Percentiles rank a stretch among this genome's conserved stretches.
phyloP scores from a whole-genome alignment of 2,329 filamentous ascomycete species.

The Fusarium sarcochroum region DNA sequence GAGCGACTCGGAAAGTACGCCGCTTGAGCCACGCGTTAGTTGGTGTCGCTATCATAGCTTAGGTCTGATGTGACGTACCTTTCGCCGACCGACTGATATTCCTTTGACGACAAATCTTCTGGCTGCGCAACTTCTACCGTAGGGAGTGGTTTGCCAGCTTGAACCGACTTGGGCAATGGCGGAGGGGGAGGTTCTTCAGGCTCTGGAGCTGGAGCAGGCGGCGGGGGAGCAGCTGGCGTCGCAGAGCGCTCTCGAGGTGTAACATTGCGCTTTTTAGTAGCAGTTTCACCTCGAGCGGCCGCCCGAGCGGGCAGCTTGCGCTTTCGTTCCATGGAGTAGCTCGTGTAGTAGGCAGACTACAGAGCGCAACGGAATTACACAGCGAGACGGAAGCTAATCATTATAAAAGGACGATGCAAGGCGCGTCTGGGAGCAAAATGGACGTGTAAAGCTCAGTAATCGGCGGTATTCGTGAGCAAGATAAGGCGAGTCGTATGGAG shows the following conservation, averaged over 20 bases:
- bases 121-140: constrained; percentile 78
- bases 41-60: constrained; percentile 23
- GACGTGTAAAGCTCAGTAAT: constrained; percentile 26
- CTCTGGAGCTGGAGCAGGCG: constrained; percentile 50
- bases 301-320: constrained; percentile 75
- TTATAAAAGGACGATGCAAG: constrained; percentile 52
- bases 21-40: constrained; percentile 63
- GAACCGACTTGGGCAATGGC: constrained; percentile 73
- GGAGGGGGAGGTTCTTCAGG: constrained; percentile 53
- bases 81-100: constrained; percentile 81
- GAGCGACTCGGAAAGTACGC: constrained; percentile 81
- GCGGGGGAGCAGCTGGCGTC: constrained; percentile 60
- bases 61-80: constrained; percentile 63
- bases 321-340: constrained; percentile 71
- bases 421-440: constrained; percentile 40
- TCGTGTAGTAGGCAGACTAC: constrained; percentile 29
- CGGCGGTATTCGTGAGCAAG: background rate
- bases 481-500: background rate
- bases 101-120: constrained; percentile 71
- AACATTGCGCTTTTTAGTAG: constrained; percentile 71
- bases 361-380: constrained; percentile 40
- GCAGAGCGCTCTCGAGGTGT: constrained; percentile 68
- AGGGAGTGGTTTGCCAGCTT: constrained; percentile 77
- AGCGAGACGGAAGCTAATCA: constrained; percentile 44
- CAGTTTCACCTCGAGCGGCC: constrained; percentile 71